Base-by-base conservation (phyloP, 495 filamentous ascomycete genomes). In the Penicillium paradoxum region DNA sequence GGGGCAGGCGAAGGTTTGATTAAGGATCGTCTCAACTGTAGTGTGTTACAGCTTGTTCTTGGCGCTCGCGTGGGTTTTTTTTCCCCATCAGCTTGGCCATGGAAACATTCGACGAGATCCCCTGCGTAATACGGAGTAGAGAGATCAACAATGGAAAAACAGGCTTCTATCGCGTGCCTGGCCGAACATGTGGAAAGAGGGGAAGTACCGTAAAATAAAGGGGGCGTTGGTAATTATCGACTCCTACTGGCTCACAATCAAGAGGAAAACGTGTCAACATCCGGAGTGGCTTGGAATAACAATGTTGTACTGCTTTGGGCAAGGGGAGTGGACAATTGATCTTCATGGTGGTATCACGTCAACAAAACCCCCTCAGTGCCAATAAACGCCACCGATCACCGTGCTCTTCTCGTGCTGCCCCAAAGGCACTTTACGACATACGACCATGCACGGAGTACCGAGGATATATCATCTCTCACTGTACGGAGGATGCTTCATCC, bases 1-100 rank as follows among this genome's bases (percentile, higher is more conserved):
- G 69, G 69, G 59, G 58, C 68, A 22, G 46, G 57, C 63, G 64
- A 72, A 72, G 68, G 71, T 74, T 73, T 73, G 45, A 74, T 74
- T 72, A 74, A 72, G 71, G 71, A 70, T 70, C 62, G 58, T 64
- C 70, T 61, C 58, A 43, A 66, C 58, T 41, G 63, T 70, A 72
- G 68, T 56, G 67, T 45, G 66, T 67, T 62, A 64, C 61, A 64
- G 55, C 45, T 51, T 53, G 24, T 30, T 42, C 71, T 71, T 71
- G 71, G 70, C 67, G 49, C 50, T 58, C 49, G 22, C n/a, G 25
- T 49, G 33, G 59, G 59, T 54, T 65, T 54, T 34, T 53, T 55
- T 50, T 59, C 59, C 50, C 51, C 58, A 43, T 57, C 54, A 58
- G 14, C 19, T 47, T 22, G 5, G 18, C 21, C 27, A 14, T 3